Conservation (phyloP, 2,329 filamentous ascomycete genomes). For the Clarireedia monteithiana region DNA sequence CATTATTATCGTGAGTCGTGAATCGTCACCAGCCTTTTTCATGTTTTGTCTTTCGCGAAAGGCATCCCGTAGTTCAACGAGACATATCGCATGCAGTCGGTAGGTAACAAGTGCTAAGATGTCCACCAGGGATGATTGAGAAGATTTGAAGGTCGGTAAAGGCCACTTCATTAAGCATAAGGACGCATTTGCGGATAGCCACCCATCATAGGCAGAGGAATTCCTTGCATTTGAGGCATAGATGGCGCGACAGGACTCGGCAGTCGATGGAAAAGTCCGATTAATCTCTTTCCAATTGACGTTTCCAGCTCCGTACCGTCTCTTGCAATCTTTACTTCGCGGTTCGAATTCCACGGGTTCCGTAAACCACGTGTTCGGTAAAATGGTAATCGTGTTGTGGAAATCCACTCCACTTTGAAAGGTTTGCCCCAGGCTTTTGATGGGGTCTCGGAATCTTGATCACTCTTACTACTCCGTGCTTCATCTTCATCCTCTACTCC, state of each 20-base stretch:
- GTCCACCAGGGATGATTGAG: no score
- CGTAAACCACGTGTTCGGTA: constrained; percentile 79
- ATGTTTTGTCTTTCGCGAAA: background rate
- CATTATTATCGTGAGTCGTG: background rate
- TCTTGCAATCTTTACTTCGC: constrained; percentile 91
- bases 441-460: constrained; percentile 31
- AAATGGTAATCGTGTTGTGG: constrained; percentile 75
- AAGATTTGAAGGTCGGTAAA: background rate
- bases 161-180: constrained; percentile 7
- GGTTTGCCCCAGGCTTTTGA: constrained; percentile 72
- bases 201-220: constrained; percentile 12
- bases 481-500: constrained; percentile 36
- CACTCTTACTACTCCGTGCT: constrained; percentile 32
- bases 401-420: constrained; percentile 86
- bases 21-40: background rate
- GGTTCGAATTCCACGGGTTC: constrained; percentile 91
- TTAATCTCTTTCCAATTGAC: constrained; percentile 64
- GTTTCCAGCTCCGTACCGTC: constrained; percentile 93
- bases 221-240: constrained; percentile 13
- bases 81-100: no score
- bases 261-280: constrained; percentile 68
- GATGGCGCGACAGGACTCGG: constrained; percentile 22
- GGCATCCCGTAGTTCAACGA: background rate
- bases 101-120: no score
- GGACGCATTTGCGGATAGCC: constrained; percentile 22